Evolutionary conservation across 1,139 yeast genomes (phyloP).

Genomic region (Nadsonia commutata): DNA sequence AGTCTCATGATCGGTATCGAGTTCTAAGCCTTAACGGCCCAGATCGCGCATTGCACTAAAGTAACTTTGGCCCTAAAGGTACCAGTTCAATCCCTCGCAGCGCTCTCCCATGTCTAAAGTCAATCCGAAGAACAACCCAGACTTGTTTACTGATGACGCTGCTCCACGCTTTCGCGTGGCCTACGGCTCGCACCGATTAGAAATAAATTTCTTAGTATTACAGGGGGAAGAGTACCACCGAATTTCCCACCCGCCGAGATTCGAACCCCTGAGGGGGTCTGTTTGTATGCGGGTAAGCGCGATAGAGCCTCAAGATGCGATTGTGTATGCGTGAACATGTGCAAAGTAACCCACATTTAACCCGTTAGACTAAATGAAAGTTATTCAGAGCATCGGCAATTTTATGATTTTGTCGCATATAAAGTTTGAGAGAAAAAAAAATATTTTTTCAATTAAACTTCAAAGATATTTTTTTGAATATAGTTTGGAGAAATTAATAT

Average conservation of each 20-base stretch:
- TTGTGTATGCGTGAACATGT: too few relatives aligned
- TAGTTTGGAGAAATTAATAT: too few relatives aligned
- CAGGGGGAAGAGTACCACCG: conserved; percentile 18
- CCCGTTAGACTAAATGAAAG: background rate
- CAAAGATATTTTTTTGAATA: too few relatives aligned
- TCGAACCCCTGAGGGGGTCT: conserved; percentile 8
- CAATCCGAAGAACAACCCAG: conserved; percentile 2
- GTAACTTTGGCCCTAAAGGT: conserved; percentile 8
- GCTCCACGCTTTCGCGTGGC: conserved; percentile 17
- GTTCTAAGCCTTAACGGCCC: conserved; percentile 12
- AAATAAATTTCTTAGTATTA: conserved; percentile 6
- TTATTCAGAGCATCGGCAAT: background rate
- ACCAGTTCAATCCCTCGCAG: conserved; percentile 16
- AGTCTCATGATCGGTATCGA: conserved; percentile 18
- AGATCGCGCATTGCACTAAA: conserved; percentile 20
- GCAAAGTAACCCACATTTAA: background rate
- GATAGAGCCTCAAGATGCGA: background rate
- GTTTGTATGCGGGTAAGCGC: conserved; percentile 17
- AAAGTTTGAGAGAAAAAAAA: too few relatives aligned
- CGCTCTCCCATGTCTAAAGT: conserved; percentile 14
- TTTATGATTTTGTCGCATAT: background rate
- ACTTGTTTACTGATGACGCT: conserved; percentile 16
- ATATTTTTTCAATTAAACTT: too few relatives aligned
- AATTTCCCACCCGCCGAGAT: conserved; percentile 17
- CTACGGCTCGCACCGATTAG: conserved; percentile 12